Conservation (phyloP, 768 basidiomycete species). For the Galerina sulciceps region DNA sequence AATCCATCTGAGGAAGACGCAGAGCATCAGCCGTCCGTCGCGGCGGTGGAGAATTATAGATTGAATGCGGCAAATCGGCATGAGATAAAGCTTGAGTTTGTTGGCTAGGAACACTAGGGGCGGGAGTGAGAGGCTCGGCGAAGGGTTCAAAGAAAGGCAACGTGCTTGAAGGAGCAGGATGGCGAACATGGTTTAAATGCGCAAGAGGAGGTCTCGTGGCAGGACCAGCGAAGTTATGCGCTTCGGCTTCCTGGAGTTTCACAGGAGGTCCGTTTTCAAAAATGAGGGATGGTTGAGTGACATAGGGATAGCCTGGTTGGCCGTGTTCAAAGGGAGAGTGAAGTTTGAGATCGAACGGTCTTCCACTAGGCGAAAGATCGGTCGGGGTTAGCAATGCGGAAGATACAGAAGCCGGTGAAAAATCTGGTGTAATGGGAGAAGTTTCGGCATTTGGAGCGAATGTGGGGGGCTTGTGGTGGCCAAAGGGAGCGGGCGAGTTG, state of each 20-base stretch:
- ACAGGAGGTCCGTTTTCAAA: conserved; percentile 38
- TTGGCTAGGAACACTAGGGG: conserved; percentile 30
- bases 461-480: conserved; percentile 41
- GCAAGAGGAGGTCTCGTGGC: conserved; percentile 24
- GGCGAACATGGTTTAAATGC: conserved; percentile 28
- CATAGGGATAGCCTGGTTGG: conserved; percentile 44
- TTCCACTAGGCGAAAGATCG: conserved; percentile 69
- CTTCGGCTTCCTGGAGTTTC: conserved; percentile 26
- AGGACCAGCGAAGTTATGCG: conserved; percentile 19
- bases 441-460: conserved; percentile 47
- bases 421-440: conserved; percentile 63
- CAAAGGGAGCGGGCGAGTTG: conserved; percentile 68
- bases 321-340: conserved; percentile 55
- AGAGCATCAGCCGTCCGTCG: conserved; percentile 31
- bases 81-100: conserved; percentile 25
- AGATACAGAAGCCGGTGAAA: conserved; percentile 74
- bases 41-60: conserved; percentile 36
- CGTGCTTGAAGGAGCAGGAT: conserved; percentile 15
- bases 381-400: conserved; percentile 77
- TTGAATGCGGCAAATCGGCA: conserved; percentile 23
- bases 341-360: conserved; percentile 58
- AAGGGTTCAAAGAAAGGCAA: conserved; percentile 58
- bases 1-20: conserved; percentile 37
- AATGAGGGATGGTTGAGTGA: conserved; percentile 46
- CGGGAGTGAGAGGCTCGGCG: conserved; percentile 44